phyloP scores from a whole-genome alignment of 352 stramenopile genomes.

The Pythium myriotylum region DNA sequence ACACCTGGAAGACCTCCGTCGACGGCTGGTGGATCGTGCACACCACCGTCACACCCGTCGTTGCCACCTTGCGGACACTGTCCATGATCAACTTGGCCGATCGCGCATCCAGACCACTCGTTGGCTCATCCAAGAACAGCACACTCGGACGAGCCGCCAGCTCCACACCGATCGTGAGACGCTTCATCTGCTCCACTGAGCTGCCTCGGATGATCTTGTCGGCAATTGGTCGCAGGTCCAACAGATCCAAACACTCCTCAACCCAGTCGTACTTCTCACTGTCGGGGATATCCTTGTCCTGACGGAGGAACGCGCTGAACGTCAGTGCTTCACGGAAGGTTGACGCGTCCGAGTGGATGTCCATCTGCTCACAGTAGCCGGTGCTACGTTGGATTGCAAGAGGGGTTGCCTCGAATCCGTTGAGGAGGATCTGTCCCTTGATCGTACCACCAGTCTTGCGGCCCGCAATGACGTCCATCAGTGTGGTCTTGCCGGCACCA shows the following conservation, averaged over 20 bases:
- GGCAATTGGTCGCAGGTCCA: slow-evolving; percentile 31
- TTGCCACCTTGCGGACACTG: too few relatives aligned
- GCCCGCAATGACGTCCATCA: slow-evolving; percentile 91
- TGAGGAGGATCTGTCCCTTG: slow-evolving; percentile 49
- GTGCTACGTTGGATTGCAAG: slow-evolving; percentile 29
- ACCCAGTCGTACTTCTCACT: slow-evolving; percentile 30
- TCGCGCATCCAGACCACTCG: slow-evolving; percentile 85
- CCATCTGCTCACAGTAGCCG: slow-evolving; percentile 34
- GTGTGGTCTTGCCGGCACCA: slow-evolving; percentile 86
- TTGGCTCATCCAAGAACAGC: slow-evolving; percentile 89
- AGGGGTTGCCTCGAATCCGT: slow-evolving; percentile 27
- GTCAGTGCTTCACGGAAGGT: slow-evolving; percentile 29
- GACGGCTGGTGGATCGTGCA: too few relatives aligned
- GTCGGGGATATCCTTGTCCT: slow-evolving; percentile 23
- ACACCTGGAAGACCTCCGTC: too few relatives aligned
- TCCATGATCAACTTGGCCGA: too few relatives aligned
- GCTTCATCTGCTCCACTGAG: slow-evolving; percentile 60
- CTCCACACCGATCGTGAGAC: slow-evolving; percentile 87
- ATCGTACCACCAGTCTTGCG: slow-evolving; percentile 87
- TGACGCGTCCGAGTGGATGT: slow-evolving; percentile 29
- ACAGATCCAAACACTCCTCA: slow-evolving; percentile 29
- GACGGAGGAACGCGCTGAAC: slow-evolving; percentile 60
- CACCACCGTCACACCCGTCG: too few relatives aligned
- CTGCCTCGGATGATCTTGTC: slow-evolving; percentile 37
- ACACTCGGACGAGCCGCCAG: slow-evolving; percentile 82